phyloP scores from a whole-genome alignment of 1,139 yeast genomes.

The Neolecta irregularis region DNA sequence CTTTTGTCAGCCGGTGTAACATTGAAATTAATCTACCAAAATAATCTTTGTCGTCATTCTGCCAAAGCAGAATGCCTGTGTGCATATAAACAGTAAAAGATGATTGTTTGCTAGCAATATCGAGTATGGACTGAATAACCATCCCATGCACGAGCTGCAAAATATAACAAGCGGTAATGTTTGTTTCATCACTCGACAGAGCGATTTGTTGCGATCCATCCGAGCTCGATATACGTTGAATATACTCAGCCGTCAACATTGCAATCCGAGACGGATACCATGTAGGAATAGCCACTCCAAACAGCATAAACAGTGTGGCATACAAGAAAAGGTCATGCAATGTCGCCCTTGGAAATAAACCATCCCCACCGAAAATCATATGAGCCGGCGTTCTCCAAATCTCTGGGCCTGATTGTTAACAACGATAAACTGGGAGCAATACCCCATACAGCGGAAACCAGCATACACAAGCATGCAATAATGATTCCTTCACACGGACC shows the following conservation, averaged over 20 bases:
- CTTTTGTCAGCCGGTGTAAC: neutral
- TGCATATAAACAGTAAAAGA: conserved; percentile 40
- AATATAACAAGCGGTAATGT: conserved; percentile 23
- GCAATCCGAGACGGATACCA: no score
- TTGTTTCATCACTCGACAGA: no score
- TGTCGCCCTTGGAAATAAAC: no score
- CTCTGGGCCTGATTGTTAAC: no score
- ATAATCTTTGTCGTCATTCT: conserved; percentile 41
- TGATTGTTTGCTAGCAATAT: conserved; percentile 30
- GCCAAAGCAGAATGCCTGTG: conserved; percentile 57
- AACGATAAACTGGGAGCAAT: no score
- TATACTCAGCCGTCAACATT: no score
- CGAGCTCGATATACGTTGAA: no score
- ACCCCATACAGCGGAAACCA: conserved; percentile 45
- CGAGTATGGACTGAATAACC: conserved; percentile 28
- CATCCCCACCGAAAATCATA: no score
- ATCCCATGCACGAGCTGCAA: conserved; percentile 21
- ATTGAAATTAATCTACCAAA: conserved; percentile 20
- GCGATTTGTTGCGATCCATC: no score
- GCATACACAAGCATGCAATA: conserved; percentile 39
- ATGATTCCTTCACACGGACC: conserved; percentile 75
- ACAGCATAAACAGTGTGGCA: conserved; percentile 35
- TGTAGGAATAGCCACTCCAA: conserved; percentile 35
- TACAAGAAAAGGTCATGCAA: conserved; percentile 24
- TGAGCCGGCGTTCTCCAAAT: no score